These are phyloP conservation scores for Dictyostelium brefeldianum DNA, from an alignment of 78 protist species.

Conservation along the genomic window DNA sequence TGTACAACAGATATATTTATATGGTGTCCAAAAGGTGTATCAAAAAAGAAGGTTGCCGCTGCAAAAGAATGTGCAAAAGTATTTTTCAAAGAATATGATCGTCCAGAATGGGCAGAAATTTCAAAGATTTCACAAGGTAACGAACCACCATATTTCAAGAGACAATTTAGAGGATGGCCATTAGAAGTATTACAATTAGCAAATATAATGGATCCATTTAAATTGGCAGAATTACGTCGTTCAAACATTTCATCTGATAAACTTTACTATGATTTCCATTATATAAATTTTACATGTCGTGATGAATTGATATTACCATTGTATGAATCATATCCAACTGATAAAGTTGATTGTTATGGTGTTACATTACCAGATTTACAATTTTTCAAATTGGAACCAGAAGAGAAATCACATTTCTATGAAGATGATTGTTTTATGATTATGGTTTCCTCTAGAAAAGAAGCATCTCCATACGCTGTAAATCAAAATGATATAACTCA, in stretches of 20 bases:
- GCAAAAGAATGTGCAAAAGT: slow-evolving; percentile 57
- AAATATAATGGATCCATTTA: not conserved
- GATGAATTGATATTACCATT: not conserved
- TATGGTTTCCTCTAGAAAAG: slow-evolving; percentile 10
- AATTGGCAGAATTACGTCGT: not conserved
- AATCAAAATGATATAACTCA: slow-evolving; percentile 1
- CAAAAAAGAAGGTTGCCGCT: slow-evolving; percentile 13
- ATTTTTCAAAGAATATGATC: slow-evolving; percentile 49
- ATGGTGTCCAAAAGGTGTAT: slow-evolving; percentile 11
- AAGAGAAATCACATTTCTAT: slow-evolving; percentile 29
- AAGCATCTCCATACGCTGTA: not conserved
- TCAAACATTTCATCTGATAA: not conserved
- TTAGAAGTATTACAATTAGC: not conserved
- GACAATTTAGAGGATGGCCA: slow-evolving; percentile 54
- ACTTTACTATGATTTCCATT: not conserved
- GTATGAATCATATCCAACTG: not conserved
- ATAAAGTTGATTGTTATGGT: slow-evolving; percentile 19
- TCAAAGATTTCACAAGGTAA: not conserved
- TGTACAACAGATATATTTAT: slow-evolving; percentile 71
- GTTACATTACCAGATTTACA: slow-evolving; percentile 52
- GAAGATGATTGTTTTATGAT: slow-evolving; percentile 46
- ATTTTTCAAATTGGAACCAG: slow-evolving; percentile 24
- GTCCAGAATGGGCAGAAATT: slow-evolving; percentile 61
- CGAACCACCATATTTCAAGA: slow-evolving; percentile 50
- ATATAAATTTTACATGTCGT: not conserved